These are phyloP conservation scores for Kazachstania sp. DNA, from an alignment of 1,139 yeast genomes.

Conservation along the genomic window DNA sequence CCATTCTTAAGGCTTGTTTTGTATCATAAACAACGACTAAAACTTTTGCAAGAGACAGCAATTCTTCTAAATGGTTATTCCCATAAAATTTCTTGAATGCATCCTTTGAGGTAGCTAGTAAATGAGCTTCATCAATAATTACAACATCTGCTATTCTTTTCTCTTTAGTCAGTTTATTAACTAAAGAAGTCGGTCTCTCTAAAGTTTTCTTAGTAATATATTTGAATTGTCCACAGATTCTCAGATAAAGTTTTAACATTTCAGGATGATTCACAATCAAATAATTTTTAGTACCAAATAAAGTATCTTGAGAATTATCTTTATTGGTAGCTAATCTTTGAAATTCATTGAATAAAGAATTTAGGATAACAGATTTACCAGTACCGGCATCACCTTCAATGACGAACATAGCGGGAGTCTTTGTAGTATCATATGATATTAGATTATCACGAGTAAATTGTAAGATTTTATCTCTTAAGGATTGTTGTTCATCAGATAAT, in stretches of 20 bases:
- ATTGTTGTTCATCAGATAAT: conserved; percentile 32
- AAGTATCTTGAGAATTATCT: conserved; percentile 10
- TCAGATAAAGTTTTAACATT: conserved; percentile 36
- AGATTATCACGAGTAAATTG: conserved; percentile 26
- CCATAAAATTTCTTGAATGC: conserved; percentile 36
- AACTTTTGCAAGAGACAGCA: conserved; percentile 32
- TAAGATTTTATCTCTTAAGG: conserved; percentile 26
- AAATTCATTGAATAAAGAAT: conserved; percentile 62
- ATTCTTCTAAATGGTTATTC: conserved; percentile 35
- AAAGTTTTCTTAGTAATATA: conserved; percentile 32
- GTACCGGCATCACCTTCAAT: conserved; percentile 48
- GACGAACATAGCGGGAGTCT: conserved; percentile 29
- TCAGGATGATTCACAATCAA: conserved; percentile 39
- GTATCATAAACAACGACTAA: conserved; percentile 36
- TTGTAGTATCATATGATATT: conserved; percentile 9
- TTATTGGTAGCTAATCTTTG: conserved; percentile 21
- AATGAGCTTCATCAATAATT: conserved; percentile 38
- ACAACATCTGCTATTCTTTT: conserved; percentile 29
- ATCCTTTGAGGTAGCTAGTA: conserved; percentile 35
- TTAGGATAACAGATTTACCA: conserved; percentile 57
- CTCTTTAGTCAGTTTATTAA: conserved; percentile 28
- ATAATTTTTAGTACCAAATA: conserved; percentile 29
- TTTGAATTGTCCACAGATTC: conserved; percentile 31
- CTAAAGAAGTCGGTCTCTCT: conserved; percentile 37
- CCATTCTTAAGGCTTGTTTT: conserved; percentile 37